phyloP scores from a whole-genome alignment of 176 grass and related monocot species.

The Otatea glauca region DNA sequence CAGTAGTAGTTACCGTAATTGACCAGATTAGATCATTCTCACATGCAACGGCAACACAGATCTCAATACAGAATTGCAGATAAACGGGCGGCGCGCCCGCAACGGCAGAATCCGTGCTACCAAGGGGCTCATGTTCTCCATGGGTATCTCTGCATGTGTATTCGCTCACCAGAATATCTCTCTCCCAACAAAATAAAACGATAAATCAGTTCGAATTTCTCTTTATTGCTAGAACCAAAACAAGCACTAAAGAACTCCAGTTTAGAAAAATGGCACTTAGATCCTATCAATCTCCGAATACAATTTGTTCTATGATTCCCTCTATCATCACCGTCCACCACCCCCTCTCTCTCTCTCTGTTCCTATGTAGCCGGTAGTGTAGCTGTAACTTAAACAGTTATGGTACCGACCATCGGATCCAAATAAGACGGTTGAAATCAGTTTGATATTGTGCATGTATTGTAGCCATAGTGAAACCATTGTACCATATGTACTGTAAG shows the following conservation, averaged over 20 bases:
- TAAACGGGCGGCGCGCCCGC: not conserved
- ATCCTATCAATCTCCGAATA: conserved; percentile 41
- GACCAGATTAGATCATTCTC: too few relatives aligned
- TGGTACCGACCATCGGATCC: too few relatives aligned
- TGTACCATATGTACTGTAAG: too few relatives aligned
- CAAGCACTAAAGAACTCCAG: not conserved
- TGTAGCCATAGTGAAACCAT: too few relatives aligned
- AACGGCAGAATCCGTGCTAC: conserved; percentile 24
- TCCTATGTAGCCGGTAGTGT: too few relatives aligned
- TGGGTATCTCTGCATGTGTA: conserved; percentile 44
- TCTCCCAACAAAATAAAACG: not conserved
- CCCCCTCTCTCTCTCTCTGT: not conserved
- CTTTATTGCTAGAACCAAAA: conserved; percentile 11
- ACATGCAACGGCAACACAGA: not conserved
- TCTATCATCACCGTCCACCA: not conserved
- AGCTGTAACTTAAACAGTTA: too few relatives aligned
- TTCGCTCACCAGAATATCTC: not conserved
- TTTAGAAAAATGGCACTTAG: conserved; percentile 9
- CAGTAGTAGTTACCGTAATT: too few relatives aligned
- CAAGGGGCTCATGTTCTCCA: conserved; percentile 38
- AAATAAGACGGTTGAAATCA: too few relatives aligned
- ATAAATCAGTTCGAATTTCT: conserved; percentile 23
- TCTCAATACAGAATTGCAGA: not conserved
- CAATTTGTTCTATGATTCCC: conserved; percentile 15
- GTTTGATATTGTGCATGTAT: too few relatives aligned